Evolutionary conservation across 352 stramenopile species (phyloP).

Genomic region (Pythium apleroticum): DNA sequence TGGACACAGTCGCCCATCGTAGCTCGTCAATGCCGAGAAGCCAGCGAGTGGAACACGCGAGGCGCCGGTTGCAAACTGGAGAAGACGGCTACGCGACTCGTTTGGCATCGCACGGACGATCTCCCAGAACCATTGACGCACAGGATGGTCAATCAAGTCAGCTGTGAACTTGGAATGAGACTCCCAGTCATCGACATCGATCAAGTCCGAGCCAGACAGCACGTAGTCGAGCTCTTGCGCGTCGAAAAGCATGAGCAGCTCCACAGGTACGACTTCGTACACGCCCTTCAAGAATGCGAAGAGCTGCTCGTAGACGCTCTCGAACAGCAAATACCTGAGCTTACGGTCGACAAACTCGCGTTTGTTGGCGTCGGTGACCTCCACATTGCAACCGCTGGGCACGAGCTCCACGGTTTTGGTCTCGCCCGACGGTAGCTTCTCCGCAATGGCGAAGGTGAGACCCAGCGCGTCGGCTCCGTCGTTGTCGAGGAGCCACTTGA

Average conservation of each 20-base stretch:
- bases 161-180: slow-evolving; percentile 55
- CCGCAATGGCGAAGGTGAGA: slow-evolving; percentile 41
- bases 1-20: slow-evolving; percentile 54
- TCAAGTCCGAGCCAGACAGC: slow-evolving; percentile 84
- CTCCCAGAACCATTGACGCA: slow-evolving; percentile 46
- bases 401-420: neutral
- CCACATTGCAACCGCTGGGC: slow-evolving; percentile 29
- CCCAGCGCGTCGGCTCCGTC: slow-evolving; percentile 36
- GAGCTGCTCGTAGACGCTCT: slow-evolving; percentile 88
- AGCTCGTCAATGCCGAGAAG: slow-evolving; percentile 51
- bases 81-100: slow-evolving; percentile 48
- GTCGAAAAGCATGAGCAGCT: slow-evolving; percentile 89
- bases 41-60: slow-evolving; percentile 59
- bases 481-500: slow-evolving; percentile 32
- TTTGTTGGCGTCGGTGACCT: slow-evolving; percentile 95
- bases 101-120: slow-evolving; percentile 79
- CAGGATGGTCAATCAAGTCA: slow-evolving; percentile 15
- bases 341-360: slow-evolving; percentile 90
- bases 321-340: slow-evolving; percentile 92
- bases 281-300: slow-evolving; percentile 92
- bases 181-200: slow-evolving; percentile 95
- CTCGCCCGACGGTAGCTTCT: slow-evolving; percentile 7
- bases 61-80: slow-evolving; percentile 71
- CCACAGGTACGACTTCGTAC: slow-evolving; percentile 92
- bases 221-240: slow-evolving; percentile 49